Conservation (phyloP, 2,329 filamentous ascomycete species). For the Microdochium bolleyi region DNA sequence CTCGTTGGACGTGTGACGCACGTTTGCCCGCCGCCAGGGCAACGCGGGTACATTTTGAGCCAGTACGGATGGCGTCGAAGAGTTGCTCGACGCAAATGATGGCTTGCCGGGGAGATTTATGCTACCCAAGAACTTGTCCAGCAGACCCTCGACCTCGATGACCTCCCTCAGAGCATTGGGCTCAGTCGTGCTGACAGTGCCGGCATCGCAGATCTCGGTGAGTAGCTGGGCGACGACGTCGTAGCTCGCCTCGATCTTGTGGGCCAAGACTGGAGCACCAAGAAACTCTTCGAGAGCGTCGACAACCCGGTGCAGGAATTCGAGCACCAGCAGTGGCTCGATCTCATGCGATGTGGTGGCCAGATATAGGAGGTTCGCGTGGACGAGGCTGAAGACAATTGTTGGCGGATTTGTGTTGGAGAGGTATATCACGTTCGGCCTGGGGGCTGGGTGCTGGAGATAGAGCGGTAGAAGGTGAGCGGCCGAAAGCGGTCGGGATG, state of each 20-base stretch:
- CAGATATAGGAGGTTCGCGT: slow-evolving; percentile 81
- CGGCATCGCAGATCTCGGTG: slow-evolving; percentile 93
- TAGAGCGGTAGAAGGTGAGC: slow-evolving; percentile 76
- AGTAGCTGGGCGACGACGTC: slow-evolving; percentile 90
- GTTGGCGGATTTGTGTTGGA: slow-evolving; percentile 77
- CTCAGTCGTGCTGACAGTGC: slow-evolving; percentile 82
- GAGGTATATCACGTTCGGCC: slow-evolving; percentile 81
- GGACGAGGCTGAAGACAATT: slow-evolving; percentile 78
- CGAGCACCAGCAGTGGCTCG: slow-evolving; percentile 81
- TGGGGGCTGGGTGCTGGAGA: slow-evolving; percentile 70
- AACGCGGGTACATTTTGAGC: slow-evolving; percentile 47
- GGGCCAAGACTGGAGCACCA: slow-evolving; percentile 74
- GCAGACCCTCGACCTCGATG: slow-evolving; percentile 83
- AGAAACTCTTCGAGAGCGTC: slow-evolving; percentile 94
- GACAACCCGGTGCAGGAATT: slow-evolving; percentile 88
- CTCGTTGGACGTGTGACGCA: slow-evolving; percentile 93
- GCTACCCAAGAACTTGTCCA: slow-evolving; percentile 81
- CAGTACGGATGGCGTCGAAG: slow-evolving; percentile 29
- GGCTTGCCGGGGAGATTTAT: slow-evolving; percentile 67
- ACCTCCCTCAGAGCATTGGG: slow-evolving; percentile 86
- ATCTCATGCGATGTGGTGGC: slow-evolving; percentile 79
- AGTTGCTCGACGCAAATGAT: slow-evolving; percentile 27
- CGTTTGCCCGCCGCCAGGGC: slow-evolving; percentile 86
- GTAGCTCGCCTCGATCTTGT: slow-evolving; percentile 83
- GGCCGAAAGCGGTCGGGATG: slow-evolving; percentile 70